Evolutionary conservation across 1,139 yeast genomes (phyloP).

Genomic region (Geotrichum fermentans): DNA sequence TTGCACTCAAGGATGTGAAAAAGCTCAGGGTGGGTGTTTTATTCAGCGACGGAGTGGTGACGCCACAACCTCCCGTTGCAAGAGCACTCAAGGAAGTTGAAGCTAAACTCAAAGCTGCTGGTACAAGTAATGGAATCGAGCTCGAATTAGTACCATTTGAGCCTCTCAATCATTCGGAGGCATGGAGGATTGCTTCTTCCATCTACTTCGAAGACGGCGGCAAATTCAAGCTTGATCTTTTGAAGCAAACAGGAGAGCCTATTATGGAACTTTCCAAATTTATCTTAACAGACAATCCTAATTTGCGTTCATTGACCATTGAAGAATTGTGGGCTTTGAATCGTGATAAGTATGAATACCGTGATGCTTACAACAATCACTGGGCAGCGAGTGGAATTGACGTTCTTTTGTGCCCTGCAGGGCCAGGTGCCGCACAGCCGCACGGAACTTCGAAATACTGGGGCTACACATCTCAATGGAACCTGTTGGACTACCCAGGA

Average conservation of each 20-base stretch:
- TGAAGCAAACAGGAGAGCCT: slow-evolving; percentile 47
- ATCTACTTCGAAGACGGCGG: slow-evolving; percentile 51
- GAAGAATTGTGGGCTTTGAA: slow-evolving; percentile 39
- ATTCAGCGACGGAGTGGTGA: slow-evolving; percentile 37
- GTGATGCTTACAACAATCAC: slow-evolving; percentile 35
- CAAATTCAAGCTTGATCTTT: slow-evolving; percentile 35
- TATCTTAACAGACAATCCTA: slow-evolving; percentile 26
- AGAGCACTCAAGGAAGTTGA: slow-evolving; percentile 40
- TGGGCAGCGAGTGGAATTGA: slow-evolving; percentile 56
- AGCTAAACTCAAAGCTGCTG: slow-evolving; percentile 37
- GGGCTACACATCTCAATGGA: slow-evolving; percentile 55
- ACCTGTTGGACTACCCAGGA: slow-evolving; percentile 49
- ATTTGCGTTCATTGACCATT: slow-evolving; percentile 28
- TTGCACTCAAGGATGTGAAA: slow-evolving; percentile 37
- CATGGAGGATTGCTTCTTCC: slow-evolving; percentile 39
- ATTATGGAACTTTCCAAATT: slow-evolving; percentile 31
- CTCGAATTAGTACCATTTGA: slow-evolving; percentile 44
- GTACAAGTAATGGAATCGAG: slow-evolving; percentile 30
- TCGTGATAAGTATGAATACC: slow-evolving; percentile 33
- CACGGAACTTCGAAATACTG: slow-evolving; percentile 65
- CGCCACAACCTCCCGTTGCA: slow-evolving; percentile 49
- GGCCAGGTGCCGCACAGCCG: slow-evolving; percentile 67
- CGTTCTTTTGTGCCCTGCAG: slow-evolving; percentile 62
- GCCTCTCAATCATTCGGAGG: slow-evolving; percentile 38
- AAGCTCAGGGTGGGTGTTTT: slow-evolving; percentile 37